phyloP scores from a whole-genome alignment of 2,329 filamentous ascomycete genomes.

The Pyricularia sp. region DNA sequence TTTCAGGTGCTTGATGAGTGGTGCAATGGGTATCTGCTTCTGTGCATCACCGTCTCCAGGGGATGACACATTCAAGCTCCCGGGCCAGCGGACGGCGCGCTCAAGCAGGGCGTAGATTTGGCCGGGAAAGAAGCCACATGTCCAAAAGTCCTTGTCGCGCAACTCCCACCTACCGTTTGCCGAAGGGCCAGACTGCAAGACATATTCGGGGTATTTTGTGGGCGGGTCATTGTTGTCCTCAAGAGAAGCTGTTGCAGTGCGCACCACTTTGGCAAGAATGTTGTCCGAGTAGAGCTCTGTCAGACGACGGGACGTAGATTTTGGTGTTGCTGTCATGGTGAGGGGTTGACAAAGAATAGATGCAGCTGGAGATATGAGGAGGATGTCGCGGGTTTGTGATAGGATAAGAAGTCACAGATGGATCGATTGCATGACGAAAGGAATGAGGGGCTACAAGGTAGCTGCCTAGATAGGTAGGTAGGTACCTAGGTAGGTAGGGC shows the following conservation, averaged over 20 bases:
- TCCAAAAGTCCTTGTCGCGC: conserved; percentile 18
- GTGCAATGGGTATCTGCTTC: background rate
- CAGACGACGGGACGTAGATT: conserved; percentile 1
- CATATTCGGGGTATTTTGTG: conserved; percentile 12
- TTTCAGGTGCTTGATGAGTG: conserved; percentile 9
- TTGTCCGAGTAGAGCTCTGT: conserved; percentile 11
- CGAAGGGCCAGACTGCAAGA: conserved; percentile 9
- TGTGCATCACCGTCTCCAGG: background rate
- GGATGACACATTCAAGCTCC: conserved; percentile 4
- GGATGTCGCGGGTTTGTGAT: no score
- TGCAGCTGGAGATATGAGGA: background rate
- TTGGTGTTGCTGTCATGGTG: background rate
- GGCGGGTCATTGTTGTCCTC: conserved; percentile 9
- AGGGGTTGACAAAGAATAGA: background rate
- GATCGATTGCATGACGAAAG: background rate
- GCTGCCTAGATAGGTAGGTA: no score
- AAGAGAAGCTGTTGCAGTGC: conserved; percentile 8
- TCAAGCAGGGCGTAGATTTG: conserved; percentile 21
- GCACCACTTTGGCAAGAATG: conserved; percentile 11
- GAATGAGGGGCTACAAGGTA: background rate
- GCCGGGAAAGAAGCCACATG: conserved; percentile 26
- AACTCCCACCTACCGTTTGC: conserved; percentile 8
- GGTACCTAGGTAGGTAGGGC: no score
- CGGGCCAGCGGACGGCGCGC: conserved; percentile 18
- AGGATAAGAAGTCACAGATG: background rate